Base-by-base conservation (phyloP, 2,329 filamentous ascomycete species). In the Didymella lethalis region DNA sequence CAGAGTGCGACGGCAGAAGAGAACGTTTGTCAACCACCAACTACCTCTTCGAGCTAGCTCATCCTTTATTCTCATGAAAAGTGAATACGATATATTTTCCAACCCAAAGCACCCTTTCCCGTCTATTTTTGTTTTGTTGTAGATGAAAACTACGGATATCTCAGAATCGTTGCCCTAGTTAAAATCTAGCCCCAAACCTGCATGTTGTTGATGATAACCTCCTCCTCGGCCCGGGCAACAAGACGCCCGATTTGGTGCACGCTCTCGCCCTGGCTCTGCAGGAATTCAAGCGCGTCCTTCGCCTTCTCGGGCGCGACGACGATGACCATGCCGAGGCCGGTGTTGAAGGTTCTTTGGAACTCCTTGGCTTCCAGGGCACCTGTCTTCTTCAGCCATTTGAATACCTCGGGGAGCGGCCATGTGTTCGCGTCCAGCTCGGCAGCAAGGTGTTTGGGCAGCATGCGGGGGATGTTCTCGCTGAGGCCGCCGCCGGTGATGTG, bases 401-500 rank as follows among this genome's bases (percentile, higher is more conserved):
- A 95, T 4, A 97, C 90, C 1, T 85, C 80, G 0, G 91, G 92
- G 43, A 93, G 83, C 26, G 86, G 77, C 92, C 93, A 99, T 1
- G 85, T 79, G 41, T 83, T 81, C 46, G 90, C 90, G 70, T 97
- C 90, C 54, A 99, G 88, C 74, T 92, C 87, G 2, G 93, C 94
- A 1, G 90, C 86, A 6, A 99, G 86, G 45, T 88, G 82, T 32
- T 84, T 78, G 1, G 95, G 95, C 18, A 99, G 84, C 90, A 96
- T 96, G 64, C 95, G 89, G 29, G 95, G 95, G 26, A 99, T 90
- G 77, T 99, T 99, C 80, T 99, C 95, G 18, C 90, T 83, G 20
- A 99, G 85, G 11, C 95, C 95, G 61, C 95, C 95, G 49, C 95
- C 95, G 0, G 95, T 99, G 80, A 99, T 98, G 80, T 99, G 95